Conservation (phyloP, 164 flowering plant species). For the Aristolochia fimbriata region DNA sequence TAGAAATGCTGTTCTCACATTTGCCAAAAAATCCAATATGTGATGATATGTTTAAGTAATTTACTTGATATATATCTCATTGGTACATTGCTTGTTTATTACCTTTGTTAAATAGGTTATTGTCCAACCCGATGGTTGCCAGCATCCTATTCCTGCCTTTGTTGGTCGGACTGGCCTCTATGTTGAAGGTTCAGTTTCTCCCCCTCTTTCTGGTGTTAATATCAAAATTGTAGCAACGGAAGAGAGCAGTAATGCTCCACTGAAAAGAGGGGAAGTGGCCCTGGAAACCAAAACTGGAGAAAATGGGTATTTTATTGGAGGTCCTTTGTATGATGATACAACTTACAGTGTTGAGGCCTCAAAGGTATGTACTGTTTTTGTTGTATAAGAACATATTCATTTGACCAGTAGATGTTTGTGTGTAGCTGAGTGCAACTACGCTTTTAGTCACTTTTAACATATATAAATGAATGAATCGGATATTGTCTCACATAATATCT, state of each 20-base stretch:
- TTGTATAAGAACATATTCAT: not conserved
- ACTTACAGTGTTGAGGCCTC: conserved; percentile 60
- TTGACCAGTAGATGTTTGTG: no score
- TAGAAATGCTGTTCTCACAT: no score
- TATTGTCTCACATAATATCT: not conserved
- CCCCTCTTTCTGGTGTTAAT: conserved; percentile 70
- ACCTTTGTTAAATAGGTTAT: conserved; percentile 33
- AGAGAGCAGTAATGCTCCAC: conserved; percentile 41
- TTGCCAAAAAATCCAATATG: no score
- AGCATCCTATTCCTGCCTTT: conserved; percentile 55
- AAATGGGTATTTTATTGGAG: conserved; percentile 68
- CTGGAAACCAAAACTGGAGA: conserved; percentile 59
- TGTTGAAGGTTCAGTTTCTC: conserved; percentile 85
- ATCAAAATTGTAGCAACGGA: conserved; percentile 54
- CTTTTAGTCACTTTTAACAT: no score
- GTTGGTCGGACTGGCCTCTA: conserved; percentile 72
- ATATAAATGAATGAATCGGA: not conserved
- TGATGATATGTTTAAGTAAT: no score
- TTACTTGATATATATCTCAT: not conserved
- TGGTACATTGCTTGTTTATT: not conserved
- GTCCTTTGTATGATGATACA: conserved; percentile 87
- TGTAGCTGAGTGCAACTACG: no score
- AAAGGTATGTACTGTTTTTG: conserved; percentile 42
- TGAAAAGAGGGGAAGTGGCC: conserved; percentile 60
- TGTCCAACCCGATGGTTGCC: conserved; percentile 73